Base-by-base conservation (phyloP, 768 basidiomycete genomes). In the Kwoniella dejecticola region DNA sequence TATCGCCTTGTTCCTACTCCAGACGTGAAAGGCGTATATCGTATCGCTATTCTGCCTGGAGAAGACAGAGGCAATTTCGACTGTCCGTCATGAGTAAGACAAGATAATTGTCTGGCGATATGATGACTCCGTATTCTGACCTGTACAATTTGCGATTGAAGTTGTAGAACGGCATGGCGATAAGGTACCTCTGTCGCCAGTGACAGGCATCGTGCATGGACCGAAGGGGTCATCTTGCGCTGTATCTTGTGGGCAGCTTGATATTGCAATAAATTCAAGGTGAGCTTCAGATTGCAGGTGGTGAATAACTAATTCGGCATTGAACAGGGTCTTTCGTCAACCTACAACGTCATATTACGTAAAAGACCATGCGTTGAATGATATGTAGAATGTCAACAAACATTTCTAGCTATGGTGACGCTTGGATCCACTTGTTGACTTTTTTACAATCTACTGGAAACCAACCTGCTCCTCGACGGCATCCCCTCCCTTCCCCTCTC, bases 81-180 rank as follows among this genome's bases (percentile, higher is more conserved):
- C 17, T 3, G 47, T 17, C 3, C 38, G 4, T 21, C 29, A 24
- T 31, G 27, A 15, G 31, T 41, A 10, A 40, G 8, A 10, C 30
- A 47, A 17, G 60, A 54, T 21, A 62, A 46, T 38, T 62, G 60
- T 38, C 60, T 44, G 3, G 60, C 60, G 21, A 62, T 46, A 55
- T 55, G 29, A 42, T 45, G 30, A 36, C 48, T 52, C 13, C 52
- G 42, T 13, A 62, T 44, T 31, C 60, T 45, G 27, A 62, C 60
- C 26, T 62, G 60, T 8, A 62, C 36, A 5, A 62, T 62, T 33
- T 62, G 60, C 23, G 52, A 54, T 49, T 19, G 60, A 5, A 62
- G 46, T 33, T 55, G 60, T 7, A 36, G 46, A 17, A 62, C 60
- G 11, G 60, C 49, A 48, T 55, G 60, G 19, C 60, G 44, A 38